Evolutionary conservation across 2,329 filamentous ascomycete species (phyloP).

Genomic region (Stachybotrys elegans): DNA sequence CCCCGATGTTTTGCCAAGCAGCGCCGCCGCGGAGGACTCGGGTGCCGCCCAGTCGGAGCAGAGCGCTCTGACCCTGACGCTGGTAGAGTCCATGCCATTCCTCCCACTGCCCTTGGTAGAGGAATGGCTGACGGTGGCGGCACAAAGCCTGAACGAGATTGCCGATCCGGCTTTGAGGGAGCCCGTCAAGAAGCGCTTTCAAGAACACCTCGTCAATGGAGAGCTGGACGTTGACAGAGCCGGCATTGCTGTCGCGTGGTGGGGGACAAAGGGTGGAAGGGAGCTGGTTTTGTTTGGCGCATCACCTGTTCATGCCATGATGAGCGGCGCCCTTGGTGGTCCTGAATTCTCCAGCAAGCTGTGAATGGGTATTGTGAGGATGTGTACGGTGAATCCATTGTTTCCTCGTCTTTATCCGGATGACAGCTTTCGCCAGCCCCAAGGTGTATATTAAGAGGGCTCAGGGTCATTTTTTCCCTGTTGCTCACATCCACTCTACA

Average conservation of each 20-base stretch:
- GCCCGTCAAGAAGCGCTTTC: slow-evolving; percentile 65
- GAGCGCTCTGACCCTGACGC: slow-evolving; percentile 67
- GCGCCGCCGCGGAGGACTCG: slow-evolving; percentile 15
- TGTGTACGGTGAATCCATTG: too few species aligned
- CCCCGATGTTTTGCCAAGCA: slow-evolving; percentile 28
- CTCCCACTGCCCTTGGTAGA: slow-evolving; percentile 65
- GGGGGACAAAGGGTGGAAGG: slow-evolving; percentile 59
- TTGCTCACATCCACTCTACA: too few species aligned
- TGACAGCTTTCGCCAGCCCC: too few species aligned
- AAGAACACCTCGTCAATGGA: slow-evolving; percentile 72
- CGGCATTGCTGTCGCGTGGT: slow-evolving; percentile 77
- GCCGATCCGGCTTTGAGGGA: slow-evolving; percentile 57
- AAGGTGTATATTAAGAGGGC: too few species aligned
- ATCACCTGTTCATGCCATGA: slow-evolving; percentile 29
- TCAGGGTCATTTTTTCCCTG: too few species aligned
- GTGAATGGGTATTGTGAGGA: slow-evolving; percentile 16
- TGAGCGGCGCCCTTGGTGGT: slow-evolving; percentile 48
- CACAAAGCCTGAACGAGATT: slow-evolving; percentile 61
- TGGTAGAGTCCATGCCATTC: slow-evolving; percentile 75
- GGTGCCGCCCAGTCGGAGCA: slow-evolving; percentile 63
- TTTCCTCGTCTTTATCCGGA: too few species aligned
- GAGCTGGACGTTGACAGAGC: slow-evolving; percentile 87
- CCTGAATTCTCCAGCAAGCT: slow-evolving; percentile 28
- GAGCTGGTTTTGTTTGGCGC: slow-evolving; percentile 38
- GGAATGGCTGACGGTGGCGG: slow-evolving; percentile 74